Base-by-base conservation (phyloP, 2,329 filamentous ascomycete species). In the Lachnellula occidentalis region DNA sequence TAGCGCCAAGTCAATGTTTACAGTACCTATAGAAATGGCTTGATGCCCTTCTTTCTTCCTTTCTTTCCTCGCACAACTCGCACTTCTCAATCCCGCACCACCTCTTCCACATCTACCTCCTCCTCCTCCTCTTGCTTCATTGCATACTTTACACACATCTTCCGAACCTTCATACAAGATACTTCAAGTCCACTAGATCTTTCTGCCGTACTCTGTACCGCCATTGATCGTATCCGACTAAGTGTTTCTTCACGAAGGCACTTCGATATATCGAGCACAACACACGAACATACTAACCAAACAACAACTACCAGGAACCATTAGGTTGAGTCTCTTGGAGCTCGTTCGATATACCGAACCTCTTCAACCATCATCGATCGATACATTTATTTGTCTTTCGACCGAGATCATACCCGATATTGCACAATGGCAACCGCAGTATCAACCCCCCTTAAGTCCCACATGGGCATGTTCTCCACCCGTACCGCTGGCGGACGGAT, bases 401-500 rank as follows among this genome's bases (percentile, higher is more conserved):
- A 72, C 62, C 66, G 70, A 74, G 70, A 69, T 66, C 60, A 70
- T 67, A 68, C 67, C 61, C 59, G 66, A 70, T 72, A 72, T 69
- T 68, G 67, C 66, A 81, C 66, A 71, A 97, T 97, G 92, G 90
- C 92, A 71, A 88, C 86, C 72, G 76, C 82, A 72, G 84, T 96
- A 73, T 88, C 90, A 67, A 97, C 94, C 58, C 94, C 94, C 57
- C 80, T 94, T 71, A 97, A 96, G 81, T 94, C 89, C 80, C 92
- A 96, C 74, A 85, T 88, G 75, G 90, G 91, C 57, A 82, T 96
- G 67, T 96, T 97, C 78, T 91, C 87, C 64, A 84, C 89, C 64
- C 91, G 91, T 72, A 94, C 92, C 71, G 94, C 92, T 73, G 92
- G 92, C 75, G 91, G 92, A 71, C 90, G 94, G 59, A 92, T 95